Percentiles rank a stretch among this genome's conserved stretches.
These are phyloP conservation scores for Cladosporium sphaerospermum DNA, from an alignment of 2,329 filamentous ascomycete species.

Conservation along the genomic window DNA sequence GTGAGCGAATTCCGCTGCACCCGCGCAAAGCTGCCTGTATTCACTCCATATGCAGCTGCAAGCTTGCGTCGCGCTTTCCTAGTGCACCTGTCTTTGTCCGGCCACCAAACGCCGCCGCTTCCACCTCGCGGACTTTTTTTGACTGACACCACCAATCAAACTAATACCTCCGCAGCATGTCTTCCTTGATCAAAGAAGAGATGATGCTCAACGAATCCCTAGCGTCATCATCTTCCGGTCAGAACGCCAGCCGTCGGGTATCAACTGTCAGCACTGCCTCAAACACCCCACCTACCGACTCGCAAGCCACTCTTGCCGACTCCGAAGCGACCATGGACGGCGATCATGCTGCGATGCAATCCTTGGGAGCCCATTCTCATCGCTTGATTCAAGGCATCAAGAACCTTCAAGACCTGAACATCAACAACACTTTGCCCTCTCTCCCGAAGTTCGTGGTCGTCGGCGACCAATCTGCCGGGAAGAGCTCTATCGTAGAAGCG, in stretches of 20 bases:
- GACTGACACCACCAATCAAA: not conserved
- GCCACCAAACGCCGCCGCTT: too few species aligned
- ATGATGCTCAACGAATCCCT: not conserved
- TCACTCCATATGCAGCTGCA: not conserved
- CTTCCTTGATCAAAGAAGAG: not conserved
- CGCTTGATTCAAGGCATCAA: constrained; percentile 60
- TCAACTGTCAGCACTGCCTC: not conserved
- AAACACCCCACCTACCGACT: not conserved
- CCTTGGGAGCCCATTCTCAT: constrained; percentile 59
- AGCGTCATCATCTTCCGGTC: not conserved
- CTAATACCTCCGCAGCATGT: not conserved
- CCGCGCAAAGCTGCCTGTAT: not conserved
- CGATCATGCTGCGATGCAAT: constrained; percentile 29
- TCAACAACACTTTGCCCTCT: constrained; percentile 60
- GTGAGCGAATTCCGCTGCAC: not conserved
- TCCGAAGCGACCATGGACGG: constrained; percentile 7
- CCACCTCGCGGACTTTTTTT: too few species aligned
- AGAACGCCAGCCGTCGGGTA: not conserved
- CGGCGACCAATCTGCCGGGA: constrained; percentile 79
- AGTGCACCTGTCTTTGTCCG: too few species aligned
- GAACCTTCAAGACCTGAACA: constrained; percentile 64
- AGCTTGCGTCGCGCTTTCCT: not conserved
- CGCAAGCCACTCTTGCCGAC: not conserved
- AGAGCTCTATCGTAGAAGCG: constrained; percentile 58
- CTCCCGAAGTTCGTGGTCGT: constrained; percentile 77